A percentile compares a stretch with the other conserved stretches of the same genome.
Conservation (phyloP, 2,329 filamentous ascomycete genomes). For the Decorospora gaudefroyi region DNA sequence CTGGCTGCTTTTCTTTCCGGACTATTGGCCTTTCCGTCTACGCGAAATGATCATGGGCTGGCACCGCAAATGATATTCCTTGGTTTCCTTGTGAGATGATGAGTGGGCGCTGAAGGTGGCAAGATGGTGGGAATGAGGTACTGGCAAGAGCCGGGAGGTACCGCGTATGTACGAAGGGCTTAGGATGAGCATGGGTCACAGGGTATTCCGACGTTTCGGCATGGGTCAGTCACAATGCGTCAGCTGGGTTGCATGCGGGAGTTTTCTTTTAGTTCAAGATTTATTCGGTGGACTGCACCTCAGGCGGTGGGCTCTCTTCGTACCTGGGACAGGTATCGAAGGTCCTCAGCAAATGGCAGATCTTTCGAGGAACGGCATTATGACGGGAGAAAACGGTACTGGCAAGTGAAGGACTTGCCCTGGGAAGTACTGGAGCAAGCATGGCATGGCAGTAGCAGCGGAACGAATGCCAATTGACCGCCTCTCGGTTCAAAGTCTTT, state of each 20-base stretch:
- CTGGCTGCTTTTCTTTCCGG: constrained; percentile 42
- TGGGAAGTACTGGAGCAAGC: constrained; percentile 29
- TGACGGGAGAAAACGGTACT: constrained; percentile 15
- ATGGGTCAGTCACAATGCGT: constrained; percentile 36
- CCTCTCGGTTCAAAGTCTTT: constrained; percentile 23
- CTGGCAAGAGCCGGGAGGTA: constrained; percentile 41
- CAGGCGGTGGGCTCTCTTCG: constrained; percentile 18
- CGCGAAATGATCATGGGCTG: constrained; percentile 34
- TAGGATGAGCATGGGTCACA: constrained; percentile 32
- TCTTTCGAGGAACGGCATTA: constrained; percentile 7
- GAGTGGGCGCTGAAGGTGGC: constrained; percentile 36
- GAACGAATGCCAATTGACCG: constrained; percentile 21
- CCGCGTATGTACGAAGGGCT: constrained; percentile 32
- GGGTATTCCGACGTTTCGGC: constrained; percentile 29
- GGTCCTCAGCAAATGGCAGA: too few relatives aligned
- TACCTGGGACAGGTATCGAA: constrained; percentile 2
- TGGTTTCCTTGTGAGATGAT: constrained; percentile 36
- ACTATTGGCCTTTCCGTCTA: constrained; percentile 32
- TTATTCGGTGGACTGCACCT: constrained; percentile 33
- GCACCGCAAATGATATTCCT: constrained; percentile 43
- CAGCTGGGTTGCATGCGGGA: constrained; percentile 45
- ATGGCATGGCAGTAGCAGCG: constrained; percentile 10
- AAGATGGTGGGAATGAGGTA: constrained; percentile 34
- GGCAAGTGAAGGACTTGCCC: constrained; percentile 20
- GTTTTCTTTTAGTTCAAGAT: constrained; percentile 38